Conservation (phyloP, 2,329 filamentous ascomycete genomes). For the Pseudogymnoascus sp. region DNA sequence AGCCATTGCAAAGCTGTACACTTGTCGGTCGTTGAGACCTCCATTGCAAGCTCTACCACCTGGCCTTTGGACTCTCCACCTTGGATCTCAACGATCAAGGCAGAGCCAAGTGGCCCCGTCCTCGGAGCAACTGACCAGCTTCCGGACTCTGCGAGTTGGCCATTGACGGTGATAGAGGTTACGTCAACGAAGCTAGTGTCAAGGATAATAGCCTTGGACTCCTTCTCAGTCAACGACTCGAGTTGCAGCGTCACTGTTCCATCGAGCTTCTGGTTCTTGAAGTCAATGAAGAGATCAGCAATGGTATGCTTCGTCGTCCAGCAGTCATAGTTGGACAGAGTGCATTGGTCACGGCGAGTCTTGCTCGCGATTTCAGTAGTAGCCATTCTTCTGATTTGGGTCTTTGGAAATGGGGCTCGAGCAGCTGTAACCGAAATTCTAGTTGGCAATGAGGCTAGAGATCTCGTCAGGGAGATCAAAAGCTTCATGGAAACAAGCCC, state of each 20-base stretch:
- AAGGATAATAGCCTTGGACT: slow-evolving; percentile 71
- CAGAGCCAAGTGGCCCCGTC: slow-evolving; percentile 67
- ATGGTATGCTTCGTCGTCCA: slow-evolving; percentile 81
- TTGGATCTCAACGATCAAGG: slow-evolving; percentile 58
- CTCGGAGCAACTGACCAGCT: slow-evolving; percentile 38
- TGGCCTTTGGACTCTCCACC: slow-evolving; percentile 47
- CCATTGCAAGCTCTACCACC: slow-evolving; percentile 52
- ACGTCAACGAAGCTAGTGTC: slow-evolving; percentile 83
- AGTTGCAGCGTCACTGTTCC: slow-evolving; percentile 73
- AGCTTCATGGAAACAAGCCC: slow-evolving; percentile 5
- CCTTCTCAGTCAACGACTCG: slow-evolving; percentile 66
- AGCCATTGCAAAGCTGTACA: slow-evolving; percentile 96
- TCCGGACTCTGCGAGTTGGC: slow-evolving; percentile 22
- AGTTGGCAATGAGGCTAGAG: neutral
- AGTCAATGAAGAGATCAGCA: slow-evolving; percentile 76
- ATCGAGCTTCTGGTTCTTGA: slow-evolving; percentile 66
- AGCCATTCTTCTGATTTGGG: neutral
- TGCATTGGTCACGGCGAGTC: slow-evolving; percentile 68
- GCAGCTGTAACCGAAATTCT: neutral
- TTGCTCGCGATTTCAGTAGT: neutral
- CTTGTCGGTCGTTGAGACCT: slow-evolving; percentile 72
- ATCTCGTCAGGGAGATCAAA: slow-evolving; percentile 4
- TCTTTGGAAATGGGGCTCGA: neutral
- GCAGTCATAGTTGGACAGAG: slow-evolving; percentile 82
- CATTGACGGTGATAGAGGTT: slow-evolving; percentile 62